Evolutionary conservation across 2,329 filamentous ascomycete species (phyloP).

Genomic region (Pseudogymnoascus sp.): DNA sequence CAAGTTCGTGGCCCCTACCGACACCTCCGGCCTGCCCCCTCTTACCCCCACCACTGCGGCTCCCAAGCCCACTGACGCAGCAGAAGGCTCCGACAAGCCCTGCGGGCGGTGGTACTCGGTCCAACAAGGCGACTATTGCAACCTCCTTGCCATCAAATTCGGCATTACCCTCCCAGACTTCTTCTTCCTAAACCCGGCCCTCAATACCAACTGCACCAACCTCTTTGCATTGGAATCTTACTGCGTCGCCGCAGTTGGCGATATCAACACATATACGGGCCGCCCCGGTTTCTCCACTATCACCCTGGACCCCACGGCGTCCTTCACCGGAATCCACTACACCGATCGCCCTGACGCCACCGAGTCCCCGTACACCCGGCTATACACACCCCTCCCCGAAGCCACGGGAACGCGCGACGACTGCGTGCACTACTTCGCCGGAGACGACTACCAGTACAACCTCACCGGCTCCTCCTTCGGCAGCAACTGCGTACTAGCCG

Average conservation of each 20-base stretch:
- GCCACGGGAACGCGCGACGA: neutral
- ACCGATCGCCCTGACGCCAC: neutral
- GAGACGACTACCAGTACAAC: neutral
- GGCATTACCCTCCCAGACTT: slow-evolving; percentile 21
- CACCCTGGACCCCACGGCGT: neutral
- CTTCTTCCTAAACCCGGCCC: neutral
- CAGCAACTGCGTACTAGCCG: neutral
- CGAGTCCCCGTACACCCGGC: neutral
- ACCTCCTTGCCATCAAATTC: slow-evolving; percentile 21
- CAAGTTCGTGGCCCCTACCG: slow-evolving; percentile 15
- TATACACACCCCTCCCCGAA: neutral
- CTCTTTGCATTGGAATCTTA: slow-evolving; percentile 20
- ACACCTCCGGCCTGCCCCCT: slow-evolving; percentile 15
- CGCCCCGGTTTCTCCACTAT: neutral
- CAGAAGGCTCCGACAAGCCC: slow-evolving; percentile 6
- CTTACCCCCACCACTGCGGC: slow-evolving; percentile 13
- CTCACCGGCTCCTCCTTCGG: neutral
- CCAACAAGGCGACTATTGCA: slow-evolving; percentile 23
- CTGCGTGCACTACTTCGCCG: neutral
- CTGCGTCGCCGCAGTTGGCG: slow-evolving; percentile 23
- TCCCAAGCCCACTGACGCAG: slow-evolving; percentile 21
- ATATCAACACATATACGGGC: slow-evolving; percentile 18
- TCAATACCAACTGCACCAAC: slow-evolving; percentile 18
- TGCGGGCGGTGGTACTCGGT: slow-evolving; percentile 23
- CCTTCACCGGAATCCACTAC: neutral